Conservation (phyloP, 2,329 filamentous ascomycete genomes). For the Fusarium virguliforme region DNA sequence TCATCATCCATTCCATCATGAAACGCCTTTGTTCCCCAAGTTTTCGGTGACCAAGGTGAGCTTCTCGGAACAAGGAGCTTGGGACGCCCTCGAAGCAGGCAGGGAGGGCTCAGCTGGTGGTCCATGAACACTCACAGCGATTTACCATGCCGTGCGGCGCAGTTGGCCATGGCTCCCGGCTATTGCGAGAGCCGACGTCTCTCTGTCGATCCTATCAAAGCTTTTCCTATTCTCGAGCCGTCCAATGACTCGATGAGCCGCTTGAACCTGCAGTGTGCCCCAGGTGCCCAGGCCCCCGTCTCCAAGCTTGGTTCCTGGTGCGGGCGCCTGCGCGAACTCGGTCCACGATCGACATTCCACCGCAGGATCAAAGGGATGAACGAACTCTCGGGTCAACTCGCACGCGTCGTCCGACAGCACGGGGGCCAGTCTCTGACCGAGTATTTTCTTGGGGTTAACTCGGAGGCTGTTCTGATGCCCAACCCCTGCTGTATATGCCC, state of each 20-base stretch:
- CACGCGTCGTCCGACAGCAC: neutral
- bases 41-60: conserved; percentile 8
- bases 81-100: neutral
- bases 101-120: conserved; percentile 22
- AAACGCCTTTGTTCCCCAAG: conserved; percentile 22
- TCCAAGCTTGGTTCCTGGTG: conserved; percentile 36
- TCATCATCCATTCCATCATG: conserved; percentile 9
- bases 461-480: conserved; percentile 26
- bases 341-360: conserved; percentile 34
- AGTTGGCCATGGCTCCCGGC: conserved; percentile 47
- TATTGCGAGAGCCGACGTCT: conserved; percentile 30
- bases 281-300: conserved; percentile 6
- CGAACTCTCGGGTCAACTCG: conserved; percentile 6
- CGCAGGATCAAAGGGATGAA: conserved; percentile 16
- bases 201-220: conserved; percentile 49
- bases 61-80: conserved; percentile 1
- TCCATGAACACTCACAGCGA: conserved; percentile 23
- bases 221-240: conserved; percentile 33
- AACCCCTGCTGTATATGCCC: conserved; percentile 25
- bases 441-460: conserved; percentile 13
- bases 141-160: conserved; percentile 27
- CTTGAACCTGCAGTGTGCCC: conserved; percentile 11
- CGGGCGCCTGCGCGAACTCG: conserved; percentile 24
- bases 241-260: conserved; percentile 33
- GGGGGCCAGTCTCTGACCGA: conserved; percentile 11